Evolutionary conservation across 208 protist species (phyloP), one percentile per base, ranked within the genome.

Genomic region (Endotrypanum monterogeii): DNA sequence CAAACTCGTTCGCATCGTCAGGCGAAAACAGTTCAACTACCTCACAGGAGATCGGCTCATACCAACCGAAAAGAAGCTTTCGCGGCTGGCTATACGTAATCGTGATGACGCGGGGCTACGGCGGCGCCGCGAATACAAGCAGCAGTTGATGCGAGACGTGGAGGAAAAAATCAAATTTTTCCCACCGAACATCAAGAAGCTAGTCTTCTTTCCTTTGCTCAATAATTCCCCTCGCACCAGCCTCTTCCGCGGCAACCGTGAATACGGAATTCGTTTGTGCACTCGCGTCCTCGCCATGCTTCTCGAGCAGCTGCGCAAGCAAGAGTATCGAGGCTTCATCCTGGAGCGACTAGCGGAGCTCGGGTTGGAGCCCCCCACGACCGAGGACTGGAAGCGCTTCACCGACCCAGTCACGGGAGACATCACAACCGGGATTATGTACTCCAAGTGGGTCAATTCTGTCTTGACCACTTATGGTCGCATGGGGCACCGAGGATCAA

Each of bases 1-100:
- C 30, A 44, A 39, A 74, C 23, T 14, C 6, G 35, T 44, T 20
- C 60, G 60, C 39, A 14, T 20, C 4, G 37, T 3, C 3, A 62
- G 9, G 55, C 79, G 63, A 46, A 97, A 97, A 76, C 77, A 80
- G 32, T 97, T 82, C 81, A 97, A 97, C 80, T 97, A 88, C 76
- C 86, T 97, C 55, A 97, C 79, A 1, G 60, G n/a, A 7, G 67
- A 88, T 39, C 83, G 90, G 1, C 72, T 71, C 9, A 71, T 50
- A 0, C 51, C 75, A 35, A 1, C 9, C n/a, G 60, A 75, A 28
- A 77, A 65, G 60, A 46, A 28, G 32, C 48, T 79, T 39, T 73
- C 67, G 25, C 69, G 72, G 32, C 41, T 18, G 1, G 35, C 60
- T 1, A 74, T 87, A 23, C 89, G 89, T 2, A 20, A 62, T 48